Evolutionary conservation across 257 asterid genomes (phyloP).

Genomic region (Misopates orontium): DNA sequence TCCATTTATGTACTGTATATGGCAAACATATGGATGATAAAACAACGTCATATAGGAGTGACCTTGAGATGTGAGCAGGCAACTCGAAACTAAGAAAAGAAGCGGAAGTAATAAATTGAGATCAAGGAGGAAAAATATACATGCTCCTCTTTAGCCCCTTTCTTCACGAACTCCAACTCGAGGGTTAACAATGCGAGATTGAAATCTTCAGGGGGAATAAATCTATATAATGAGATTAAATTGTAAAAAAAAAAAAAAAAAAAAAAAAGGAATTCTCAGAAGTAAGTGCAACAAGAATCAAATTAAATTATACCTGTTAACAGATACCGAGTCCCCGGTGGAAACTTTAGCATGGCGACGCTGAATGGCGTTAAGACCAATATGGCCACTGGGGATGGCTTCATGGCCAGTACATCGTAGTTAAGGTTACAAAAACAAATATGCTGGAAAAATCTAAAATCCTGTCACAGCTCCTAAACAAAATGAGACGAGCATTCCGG

Average conservation of each 20-base stretch:
- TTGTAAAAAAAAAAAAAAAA: slow-evolving; percentile 17
- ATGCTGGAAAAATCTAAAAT: slow-evolving; percentile 5
- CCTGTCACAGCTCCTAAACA: slow-evolving; percentile 21
- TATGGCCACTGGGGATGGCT: slow-evolving; percentile 51
- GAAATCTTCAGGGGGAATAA: slow-evolving; percentile 79
- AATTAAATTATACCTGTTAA: slow-evolving; percentile 56
- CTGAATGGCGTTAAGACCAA: slow-evolving; percentile 86
- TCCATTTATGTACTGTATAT: slow-evolving; percentile 4
- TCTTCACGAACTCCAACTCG: slow-evolving; percentile 97
- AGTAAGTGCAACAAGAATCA: slow-evolving; percentile 5
- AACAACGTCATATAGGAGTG: slow-evolving; percentile 11
- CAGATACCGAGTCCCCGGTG: slow-evolving; percentile 68
- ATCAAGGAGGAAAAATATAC: slow-evolving; percentile 40
- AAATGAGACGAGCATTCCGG: not conserved
- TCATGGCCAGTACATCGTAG: slow-evolving; percentile 64
- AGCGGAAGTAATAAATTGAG: slow-evolving; percentile 11
- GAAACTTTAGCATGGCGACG: slow-evolving; percentile 92
- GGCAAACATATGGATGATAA: not conserved
- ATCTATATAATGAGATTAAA: slow-evolving; percentile 43
- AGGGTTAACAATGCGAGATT: slow-evolving; percentile 77
- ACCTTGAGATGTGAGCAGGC: slow-evolving; percentile 8
- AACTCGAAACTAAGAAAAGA: slow-evolving; percentile 1
- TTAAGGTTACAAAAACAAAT: slow-evolving; percentile 52
- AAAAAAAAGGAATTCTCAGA: too few species aligned
- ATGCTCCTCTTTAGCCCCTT: slow-evolving; percentile 82